Base-by-base conservation (phyloP, 2,329 filamentous ascomycete genomes). In the Claviceps pusilla region DNA sequence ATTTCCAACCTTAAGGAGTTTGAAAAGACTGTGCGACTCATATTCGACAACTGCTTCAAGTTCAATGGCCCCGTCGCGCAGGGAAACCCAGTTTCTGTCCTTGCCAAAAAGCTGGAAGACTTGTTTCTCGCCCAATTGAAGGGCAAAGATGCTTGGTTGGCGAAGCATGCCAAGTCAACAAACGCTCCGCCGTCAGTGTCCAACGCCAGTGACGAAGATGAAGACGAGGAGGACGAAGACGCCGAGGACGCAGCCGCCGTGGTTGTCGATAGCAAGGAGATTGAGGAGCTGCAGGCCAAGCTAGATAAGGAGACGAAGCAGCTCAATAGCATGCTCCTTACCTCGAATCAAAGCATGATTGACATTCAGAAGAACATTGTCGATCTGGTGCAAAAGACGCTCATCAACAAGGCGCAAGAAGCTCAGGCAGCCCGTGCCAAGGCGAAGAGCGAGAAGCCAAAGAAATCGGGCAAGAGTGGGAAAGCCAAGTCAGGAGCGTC, bases 31-130 rank as follows among this genome's bases (percentile, higher is more conserved):
- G 80, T 95, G 54, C 79, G 82, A 50, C 78, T 89, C 55, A 90
- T 97, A 60, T 84, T 96, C 63, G 77, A 80, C 61, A 98, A 98
- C 67, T 96, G 91, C 68, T 89, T 83, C 73, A 84, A 85, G 58
- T 98, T 97, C 77, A 98, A 98, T 61, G 73, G 75, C 3, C 73
- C 78, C 0, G 63, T 66, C 3, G 61, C 64, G 0, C 66, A 69
- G 54, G 83, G 82, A 9, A 89, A 94, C 58, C 76, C 82, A 0
- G 87, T 94, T 16, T 83, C 87, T 55, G 67, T 76, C 35, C 76
- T 85, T 59, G 91, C 88, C 12, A 82, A 86, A 60, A 73, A 82
- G 56, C 73, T 95, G 3, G 82, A 95, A 65, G 77, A 80, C 4
- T 65, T 91, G 1, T 96, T 95, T 69, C 82, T 87, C 57, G 68